phyloP scores from a whole-genome alignment of 805 yeast species.

The Lipomyces sp. region DNA sequence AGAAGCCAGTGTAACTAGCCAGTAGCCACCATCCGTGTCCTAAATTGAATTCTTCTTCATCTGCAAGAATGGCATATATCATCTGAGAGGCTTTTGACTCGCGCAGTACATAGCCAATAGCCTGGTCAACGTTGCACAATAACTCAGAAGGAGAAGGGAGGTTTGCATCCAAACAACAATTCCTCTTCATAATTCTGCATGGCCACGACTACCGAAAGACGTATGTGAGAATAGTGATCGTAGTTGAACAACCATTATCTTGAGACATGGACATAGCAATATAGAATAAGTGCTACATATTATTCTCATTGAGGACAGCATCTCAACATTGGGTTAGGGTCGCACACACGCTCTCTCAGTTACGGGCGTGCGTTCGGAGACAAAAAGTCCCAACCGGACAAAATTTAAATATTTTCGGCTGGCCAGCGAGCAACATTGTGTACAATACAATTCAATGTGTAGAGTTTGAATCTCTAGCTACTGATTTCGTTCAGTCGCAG shows the following conservation, averaged over 20 bases:
- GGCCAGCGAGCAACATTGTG: too few species aligned
- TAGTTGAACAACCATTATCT: too few species aligned
- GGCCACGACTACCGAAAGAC: not conserved
- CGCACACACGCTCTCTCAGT: too few species aligned
- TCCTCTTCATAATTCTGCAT: not conserved
- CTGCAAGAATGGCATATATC: constrained; percentile 1
- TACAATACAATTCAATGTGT: too few species aligned
- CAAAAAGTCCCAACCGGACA: too few species aligned
- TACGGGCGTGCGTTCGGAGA: too few species aligned
- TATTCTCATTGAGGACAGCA: too few species aligned
- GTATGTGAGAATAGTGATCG: not conserved
- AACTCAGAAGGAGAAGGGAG: not conserved
- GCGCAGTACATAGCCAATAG: not conserved
- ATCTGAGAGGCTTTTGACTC: not conserved
- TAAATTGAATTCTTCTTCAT: constrained; percentile 1
- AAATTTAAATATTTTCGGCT: too few species aligned
- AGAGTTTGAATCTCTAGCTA: too few species aligned
- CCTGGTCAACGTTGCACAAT: not conserved
- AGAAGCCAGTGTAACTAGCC: not conserved
- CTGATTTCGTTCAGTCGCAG: not conserved
- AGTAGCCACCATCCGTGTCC: not conserved
- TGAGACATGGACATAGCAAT: too few species aligned
- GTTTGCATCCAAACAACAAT: not conserved
- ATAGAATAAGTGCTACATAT: too few species aligned
- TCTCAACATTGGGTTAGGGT: too few species aligned